Conservation (phyloP, 225 moss, liverwort and hornwort genomes). For the Thuidium tamariscinum region DNA sequence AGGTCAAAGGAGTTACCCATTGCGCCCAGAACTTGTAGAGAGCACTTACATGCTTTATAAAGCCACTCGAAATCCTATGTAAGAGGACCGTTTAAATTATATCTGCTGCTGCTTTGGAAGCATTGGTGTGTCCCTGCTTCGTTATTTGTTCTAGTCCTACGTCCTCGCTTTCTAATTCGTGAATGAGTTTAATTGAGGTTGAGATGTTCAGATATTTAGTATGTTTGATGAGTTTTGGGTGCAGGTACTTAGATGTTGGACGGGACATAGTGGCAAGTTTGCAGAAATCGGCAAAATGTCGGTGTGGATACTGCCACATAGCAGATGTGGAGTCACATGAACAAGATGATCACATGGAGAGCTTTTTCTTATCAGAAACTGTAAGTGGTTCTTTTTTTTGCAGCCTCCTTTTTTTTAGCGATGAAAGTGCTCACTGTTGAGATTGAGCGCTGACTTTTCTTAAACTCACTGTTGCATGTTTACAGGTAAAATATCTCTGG, state of each 20-base stretch:
- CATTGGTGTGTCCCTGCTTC: background rate
- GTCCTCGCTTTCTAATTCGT: background rate
- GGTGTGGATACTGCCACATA: constrained; percentile 96
- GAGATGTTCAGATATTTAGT: background rate
- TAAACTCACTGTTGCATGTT: background rate
- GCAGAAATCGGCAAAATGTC: constrained; percentile 69
- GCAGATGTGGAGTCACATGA: constrained; percentile 84
- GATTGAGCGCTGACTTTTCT: background rate
- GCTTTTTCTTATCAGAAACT: constrained; percentile 95
- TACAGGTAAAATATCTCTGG: constrained; percentile 85
- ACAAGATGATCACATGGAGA: constrained; percentile 98
- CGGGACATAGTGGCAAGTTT: constrained; percentile 84
- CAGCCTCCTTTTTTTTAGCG: background rate
- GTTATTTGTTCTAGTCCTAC: background rate
- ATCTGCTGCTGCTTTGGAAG: constrained; percentile 1
- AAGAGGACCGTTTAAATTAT: background rate
- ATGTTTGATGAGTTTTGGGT: background rate
- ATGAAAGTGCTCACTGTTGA: background rate
- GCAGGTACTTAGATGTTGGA: constrained; percentile 84
- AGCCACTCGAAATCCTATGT: constrained; percentile 79
- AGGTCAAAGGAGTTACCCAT: constrained; percentile 94
- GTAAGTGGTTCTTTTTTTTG: constrained; percentile 23
- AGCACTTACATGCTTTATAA: constrained; percentile 98
- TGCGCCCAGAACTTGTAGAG: constrained; percentile 93
- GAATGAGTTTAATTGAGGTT: background rate